Evolutionary conservation across 176 grass and related monocot species (phyloP).

Genomic region (Chloris gayana): DNA sequence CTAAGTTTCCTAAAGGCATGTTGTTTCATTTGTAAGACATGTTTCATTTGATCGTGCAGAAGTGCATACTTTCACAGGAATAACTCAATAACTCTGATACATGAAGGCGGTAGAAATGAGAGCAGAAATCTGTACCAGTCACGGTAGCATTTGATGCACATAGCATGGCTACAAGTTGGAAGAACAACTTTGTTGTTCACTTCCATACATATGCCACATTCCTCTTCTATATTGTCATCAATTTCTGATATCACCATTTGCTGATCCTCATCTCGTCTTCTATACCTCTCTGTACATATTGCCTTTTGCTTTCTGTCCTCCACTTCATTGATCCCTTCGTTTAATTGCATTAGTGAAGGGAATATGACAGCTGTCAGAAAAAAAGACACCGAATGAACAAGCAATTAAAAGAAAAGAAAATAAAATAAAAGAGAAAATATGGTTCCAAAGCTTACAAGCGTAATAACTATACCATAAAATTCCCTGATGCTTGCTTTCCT

Average conservation of each 20-base stretch:
- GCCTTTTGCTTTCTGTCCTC: slow-evolving; percentile 81
- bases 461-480: slow-evolving; percentile 70
- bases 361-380: slow-evolving; percentile 77
- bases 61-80: background rate
- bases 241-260: slow-evolving; percentile 67
- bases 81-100: background rate
- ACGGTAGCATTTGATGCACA: slow-evolving; percentile 93
- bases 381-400: slow-evolving; percentile 27
- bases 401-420: slow-evolving; percentile 41
- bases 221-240: slow-evolving; percentile 85
- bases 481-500: slow-evolving; percentile 86
- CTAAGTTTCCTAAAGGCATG: background rate
- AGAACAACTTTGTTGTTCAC: slow-evolving; percentile 73
- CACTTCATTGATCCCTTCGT: slow-evolving; percentile 80
- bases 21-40: background rate
- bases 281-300: slow-evolving; percentile 73
- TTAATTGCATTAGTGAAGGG: slow-evolving; percentile 82
- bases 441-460: background rate
- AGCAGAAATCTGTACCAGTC: slow-evolving; percentile 68
- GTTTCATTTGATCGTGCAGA: slow-evolving; percentile 10
- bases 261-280: slow-evolving; percentile 62
- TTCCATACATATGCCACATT: slow-evolving; percentile 98
- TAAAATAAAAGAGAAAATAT: background rate
- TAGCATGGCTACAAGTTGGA: slow-evolving; percentile 84
- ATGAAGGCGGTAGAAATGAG: slow-evolving; percentile 22